Base-by-base conservation (phyloP, 192 early-diverging fungal species). In the Thoreauomyces humboldtii region DNA sequence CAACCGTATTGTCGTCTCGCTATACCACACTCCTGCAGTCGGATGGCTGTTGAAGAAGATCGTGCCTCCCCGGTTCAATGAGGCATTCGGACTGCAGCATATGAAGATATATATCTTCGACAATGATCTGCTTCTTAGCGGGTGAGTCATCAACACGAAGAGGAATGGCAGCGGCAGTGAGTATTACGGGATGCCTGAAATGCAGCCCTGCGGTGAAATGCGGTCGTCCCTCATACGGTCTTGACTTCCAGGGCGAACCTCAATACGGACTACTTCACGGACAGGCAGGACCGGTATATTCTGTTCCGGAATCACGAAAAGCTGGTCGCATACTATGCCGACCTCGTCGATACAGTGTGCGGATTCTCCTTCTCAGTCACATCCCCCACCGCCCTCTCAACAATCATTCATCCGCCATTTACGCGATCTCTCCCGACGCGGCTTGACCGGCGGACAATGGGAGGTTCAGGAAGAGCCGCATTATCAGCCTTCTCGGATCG, bases 241-340 rank as follows among this genome's bases (percentile, higher is more conserved):
- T n/a, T n/a, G n/a, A n/a, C 25, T 14, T 4, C 24, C 74, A 94
- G 96, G 0, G 97, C 95, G 7, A 98, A 98, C 62, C 77, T 97
- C 56, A 93, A 86, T 71, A 81, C 77, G 15, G 94, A 99, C 67
- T 99, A 99, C 71, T 99, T 99, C 79, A 87, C 84, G 15, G 86
- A 92, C 76, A 82, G 96, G 7, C 97, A 99, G 73, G 97, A 99
- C 77, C 87, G 97, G 22, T 98, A 96, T 53, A 81, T 98, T 48
- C 63, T 77, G 59, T 88, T 97, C 61, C 50, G 76, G 0, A 71
- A 85, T 29, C 62, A 72, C 2, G 53, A 54, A 31, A 67, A 70
- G 0, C 43, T 99, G 19, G 79, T 84, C 0, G 65, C 80, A 19
- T 95, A 95, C 65, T 96, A 88, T 74, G 65, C 43, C 12, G 78